Evolutionary conservation across 345 rosid species (phyloP).

Genomic region (Gynandropsis gynandra): DNA sequence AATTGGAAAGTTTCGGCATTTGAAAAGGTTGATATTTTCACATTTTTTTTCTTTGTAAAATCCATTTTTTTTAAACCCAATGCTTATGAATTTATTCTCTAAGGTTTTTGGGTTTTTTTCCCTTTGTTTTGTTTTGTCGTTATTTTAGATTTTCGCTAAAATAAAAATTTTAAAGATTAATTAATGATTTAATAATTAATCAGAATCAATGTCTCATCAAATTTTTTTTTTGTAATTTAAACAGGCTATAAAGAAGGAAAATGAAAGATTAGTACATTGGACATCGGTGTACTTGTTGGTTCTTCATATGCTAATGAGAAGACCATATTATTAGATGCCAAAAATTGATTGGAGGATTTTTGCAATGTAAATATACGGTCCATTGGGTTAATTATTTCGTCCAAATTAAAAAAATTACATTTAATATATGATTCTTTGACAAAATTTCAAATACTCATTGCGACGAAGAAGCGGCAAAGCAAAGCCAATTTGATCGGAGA

Average conservation of each 20-base stretch:
- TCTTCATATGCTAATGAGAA: conserved; percentile 53
- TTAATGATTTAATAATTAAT: not conserved
- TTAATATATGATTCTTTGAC: conserved; percentile 18
- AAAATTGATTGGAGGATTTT: conserved; percentile 17
- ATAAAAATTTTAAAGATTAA: not conserved
- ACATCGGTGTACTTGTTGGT: conserved; percentile 58
- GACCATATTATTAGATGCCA: conserved; percentile 43
- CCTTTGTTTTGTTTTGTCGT: no score
- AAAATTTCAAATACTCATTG: not conserved
- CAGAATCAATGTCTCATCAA: conserved; percentile 6
- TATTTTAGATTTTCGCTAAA: no score
- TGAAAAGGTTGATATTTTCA: no score
- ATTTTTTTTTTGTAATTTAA: conserved; percentile 20
- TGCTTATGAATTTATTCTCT: no score
- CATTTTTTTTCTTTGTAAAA: no score
- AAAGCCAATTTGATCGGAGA: conserved; percentile 22
- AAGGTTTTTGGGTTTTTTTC: no score
- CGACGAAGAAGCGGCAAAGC: conserved; percentile 2
- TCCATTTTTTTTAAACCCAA: no score
- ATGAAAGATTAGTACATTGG: conserved; percentile 53
- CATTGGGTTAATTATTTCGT: conserved; percentile 19
- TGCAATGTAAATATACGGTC: conserved; percentile 32
- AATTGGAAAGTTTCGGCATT: no score
- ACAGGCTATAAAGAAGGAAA: conserved; percentile 60
- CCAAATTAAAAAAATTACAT: conserved; percentile 22